A percentile compares a stretch with the other conserved stretches of the same genome.
Conservation (phyloP, 148 eudicot genomes). For the Vaccinium darrowii region DNA sequence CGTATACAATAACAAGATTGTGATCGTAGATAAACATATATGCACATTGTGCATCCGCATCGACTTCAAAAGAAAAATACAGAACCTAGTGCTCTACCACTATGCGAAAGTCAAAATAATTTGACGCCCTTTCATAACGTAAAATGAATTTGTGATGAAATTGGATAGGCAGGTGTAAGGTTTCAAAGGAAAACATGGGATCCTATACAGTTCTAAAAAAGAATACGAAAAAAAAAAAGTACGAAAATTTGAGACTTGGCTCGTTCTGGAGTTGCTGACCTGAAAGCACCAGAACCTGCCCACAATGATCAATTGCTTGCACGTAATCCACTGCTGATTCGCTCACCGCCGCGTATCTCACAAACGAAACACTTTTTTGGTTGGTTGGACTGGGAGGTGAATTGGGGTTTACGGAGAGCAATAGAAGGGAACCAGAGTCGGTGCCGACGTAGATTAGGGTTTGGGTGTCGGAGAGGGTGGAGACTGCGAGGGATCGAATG, state of each 20-base stretch:
- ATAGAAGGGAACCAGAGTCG: constrained; percentile 51
- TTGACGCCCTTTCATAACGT: not conserved
- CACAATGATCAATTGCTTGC: constrained; percentile 36
- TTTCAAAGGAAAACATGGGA: not conserved
- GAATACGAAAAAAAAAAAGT: not conserved
- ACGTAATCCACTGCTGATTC: constrained; percentile 30
- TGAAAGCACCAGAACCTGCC: constrained; percentile 48
- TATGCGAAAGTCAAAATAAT: not conserved
- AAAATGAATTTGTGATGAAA: not conserved
- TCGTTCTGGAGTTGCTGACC: not conserved
- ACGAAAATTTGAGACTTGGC: not conserved
- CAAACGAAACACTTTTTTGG: constrained; percentile 14
- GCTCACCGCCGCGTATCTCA: constrained; percentile 33
- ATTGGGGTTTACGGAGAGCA: constrained; percentile 45
- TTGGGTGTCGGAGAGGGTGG: constrained; percentile 41
- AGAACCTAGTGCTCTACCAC: not conserved
- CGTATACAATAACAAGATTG: not conserved
- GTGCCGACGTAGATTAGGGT: constrained; percentile 58
- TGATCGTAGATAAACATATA: not conserved
- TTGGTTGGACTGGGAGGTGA: constrained; percentile 9
- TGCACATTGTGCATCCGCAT: not conserved
- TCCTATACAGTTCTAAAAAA: not conserved
- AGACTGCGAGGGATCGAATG: constrained; percentile 48
- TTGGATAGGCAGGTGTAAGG: not conserved
- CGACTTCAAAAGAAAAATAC: not conserved